Conservation (phyloP, 2,329 filamentous ascomycete species). For the Tolypocladium endophyticum region DNA sequence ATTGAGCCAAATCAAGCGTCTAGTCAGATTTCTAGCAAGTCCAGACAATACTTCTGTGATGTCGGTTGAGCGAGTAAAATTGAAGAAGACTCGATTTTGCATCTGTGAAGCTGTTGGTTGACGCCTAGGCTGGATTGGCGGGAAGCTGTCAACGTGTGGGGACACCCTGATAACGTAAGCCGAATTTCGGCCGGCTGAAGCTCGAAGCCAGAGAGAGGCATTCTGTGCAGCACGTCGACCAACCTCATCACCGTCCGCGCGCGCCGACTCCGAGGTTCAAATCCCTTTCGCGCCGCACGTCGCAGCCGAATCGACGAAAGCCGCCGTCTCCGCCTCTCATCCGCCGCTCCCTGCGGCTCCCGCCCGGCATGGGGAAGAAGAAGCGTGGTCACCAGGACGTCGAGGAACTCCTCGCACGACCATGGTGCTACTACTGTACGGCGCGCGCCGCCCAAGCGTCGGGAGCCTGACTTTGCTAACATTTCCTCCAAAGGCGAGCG, state of each 20-base stretch:
- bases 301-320: neutral
- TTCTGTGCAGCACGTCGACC: neutral
- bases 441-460: neutral
- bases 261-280: neutral
- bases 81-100: too few relatives aligned
- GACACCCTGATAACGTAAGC: neutral
- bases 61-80: too few relatives aligned
- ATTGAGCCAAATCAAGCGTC: neutral
- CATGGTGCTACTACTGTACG: constrained; percentile 96
- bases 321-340: neutral
- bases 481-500: constrained; percentile 54
- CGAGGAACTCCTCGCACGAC: constrained; percentile 76
- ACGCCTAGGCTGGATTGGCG: neutral
- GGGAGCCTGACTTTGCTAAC: constrained; percentile 4
- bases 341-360: neutral
- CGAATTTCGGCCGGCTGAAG: neutral
- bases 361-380: constrained; percentile 66
- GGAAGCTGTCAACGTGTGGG: neutral
- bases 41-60: too few relatives aligned
- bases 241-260: neutral
- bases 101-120: neutral
- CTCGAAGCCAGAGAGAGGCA: neutral
- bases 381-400: constrained; percentile 78
- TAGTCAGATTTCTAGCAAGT: too few relatives aligned
- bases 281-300: neutral